A percentile compares a stretch with the other conserved stretches of the same genome.
phyloP scores from a whole-genome alignment of 495 filamentous ascomycete species.

The Penicillium roqueforti region DNA sequence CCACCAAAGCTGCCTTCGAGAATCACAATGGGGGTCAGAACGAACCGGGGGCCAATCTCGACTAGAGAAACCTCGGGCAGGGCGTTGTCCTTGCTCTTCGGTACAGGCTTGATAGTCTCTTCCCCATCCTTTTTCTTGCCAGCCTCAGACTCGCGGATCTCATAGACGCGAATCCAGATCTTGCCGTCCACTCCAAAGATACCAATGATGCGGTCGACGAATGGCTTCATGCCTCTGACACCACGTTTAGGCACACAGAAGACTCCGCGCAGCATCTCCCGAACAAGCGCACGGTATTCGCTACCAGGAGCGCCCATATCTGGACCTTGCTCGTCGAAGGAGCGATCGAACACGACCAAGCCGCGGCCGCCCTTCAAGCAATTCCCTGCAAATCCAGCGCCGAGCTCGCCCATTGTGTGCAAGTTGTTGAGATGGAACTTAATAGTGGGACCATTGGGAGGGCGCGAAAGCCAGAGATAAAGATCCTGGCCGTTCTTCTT shows the following conservation, averaged over 20 bases:
- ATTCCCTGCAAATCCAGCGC: constrained; percentile 85
- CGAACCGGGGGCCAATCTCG: constrained; percentile 93
- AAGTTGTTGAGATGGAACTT: constrained; percentile 64
- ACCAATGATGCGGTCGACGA: constrained; percentile 89
- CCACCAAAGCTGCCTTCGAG: constrained; percentile 93
- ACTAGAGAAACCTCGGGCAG: constrained; percentile 73
- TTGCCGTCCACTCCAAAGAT: constrained; percentile 92
- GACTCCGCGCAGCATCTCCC: constrained; percentile 81
- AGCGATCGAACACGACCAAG: constrained; percentile 84
- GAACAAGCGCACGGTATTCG: constrained; percentile 43
- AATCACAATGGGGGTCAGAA: constrained; percentile 93
- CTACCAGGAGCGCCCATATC: constrained; percentile 39
- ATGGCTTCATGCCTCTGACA: constrained; percentile 86
- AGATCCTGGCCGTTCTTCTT: constrained; percentile 84
- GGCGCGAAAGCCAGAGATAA: constrained; percentile 90
- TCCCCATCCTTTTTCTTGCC: constrained; percentile 35
- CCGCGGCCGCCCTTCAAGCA: constrained; percentile 93
- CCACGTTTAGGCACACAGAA: constrained; percentile 85
- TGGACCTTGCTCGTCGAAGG: constrained; percentile 66
- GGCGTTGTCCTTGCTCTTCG: constrained; percentile 38
- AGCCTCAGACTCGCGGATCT: constrained; percentile 78
- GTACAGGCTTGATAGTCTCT: constrained; percentile 29
- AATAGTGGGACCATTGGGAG: constrained; percentile 91
- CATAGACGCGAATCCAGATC: constrained; percentile 94
- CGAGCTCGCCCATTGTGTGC: constrained; percentile 90